These are phyloP conservation scores for Gyrodon lividus DNA, from an alignment of 768 basidiomycete genomes.

Conservation along the genomic window DNA sequence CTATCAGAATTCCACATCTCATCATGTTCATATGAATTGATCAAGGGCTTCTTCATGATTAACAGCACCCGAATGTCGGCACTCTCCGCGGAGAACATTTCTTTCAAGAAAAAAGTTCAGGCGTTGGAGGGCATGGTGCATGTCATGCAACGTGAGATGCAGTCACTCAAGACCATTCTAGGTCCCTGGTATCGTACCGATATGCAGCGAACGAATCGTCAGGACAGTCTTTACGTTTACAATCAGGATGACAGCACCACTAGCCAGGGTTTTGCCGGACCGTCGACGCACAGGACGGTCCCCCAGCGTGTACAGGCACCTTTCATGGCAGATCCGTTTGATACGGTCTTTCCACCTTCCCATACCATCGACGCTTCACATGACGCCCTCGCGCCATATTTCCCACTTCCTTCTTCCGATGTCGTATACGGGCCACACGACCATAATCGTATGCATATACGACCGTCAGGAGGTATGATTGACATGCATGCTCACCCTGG, in stretches of 20 bases:
- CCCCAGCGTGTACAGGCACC: slow-evolving; percentile 13
- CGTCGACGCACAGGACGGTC: slow-evolving; percentile 17
- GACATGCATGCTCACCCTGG: slow-evolving; percentile 22
- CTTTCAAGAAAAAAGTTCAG: slow-evolving; percentile 58
- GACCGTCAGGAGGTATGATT: slow-evolving; percentile 15
- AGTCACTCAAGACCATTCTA: slow-evolving; percentile 51
- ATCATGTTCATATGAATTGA: slow-evolving; percentile 56
- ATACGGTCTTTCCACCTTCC: background rate
- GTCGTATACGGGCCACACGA: slow-evolving; percentile 19
- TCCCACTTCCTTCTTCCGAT: slow-evolving; percentile 25
- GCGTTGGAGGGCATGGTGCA: slow-evolving; percentile 56
- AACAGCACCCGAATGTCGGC: slow-evolving; percentile 39
- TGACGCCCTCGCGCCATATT: slow-evolving; percentile 24
- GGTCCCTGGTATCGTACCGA: slow-evolving; percentile 62
- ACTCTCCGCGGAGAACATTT: slow-evolving; percentile 62
- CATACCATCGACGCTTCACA: slow-evolving; percentile 20
- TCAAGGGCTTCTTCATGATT: slow-evolving; percentile 58
- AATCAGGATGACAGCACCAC: slow-evolving; percentile 9
- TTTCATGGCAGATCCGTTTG: slow-evolving; percentile 17
- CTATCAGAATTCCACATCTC: slow-evolving; percentile 37
- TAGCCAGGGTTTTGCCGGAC: slow-evolving; percentile 14
- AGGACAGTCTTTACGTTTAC: slow-evolving; percentile 10
- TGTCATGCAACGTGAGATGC: slow-evolving; percentile 55
- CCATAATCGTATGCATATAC: slow-evolving; percentile 13
- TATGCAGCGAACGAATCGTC: slow-evolving; percentile 23